Evolutionary conservation across 352 stramenopile genomes (phyloP), one percentile per base, ranked within the genome.

Genomic region (Pythium sp.): DNA sequence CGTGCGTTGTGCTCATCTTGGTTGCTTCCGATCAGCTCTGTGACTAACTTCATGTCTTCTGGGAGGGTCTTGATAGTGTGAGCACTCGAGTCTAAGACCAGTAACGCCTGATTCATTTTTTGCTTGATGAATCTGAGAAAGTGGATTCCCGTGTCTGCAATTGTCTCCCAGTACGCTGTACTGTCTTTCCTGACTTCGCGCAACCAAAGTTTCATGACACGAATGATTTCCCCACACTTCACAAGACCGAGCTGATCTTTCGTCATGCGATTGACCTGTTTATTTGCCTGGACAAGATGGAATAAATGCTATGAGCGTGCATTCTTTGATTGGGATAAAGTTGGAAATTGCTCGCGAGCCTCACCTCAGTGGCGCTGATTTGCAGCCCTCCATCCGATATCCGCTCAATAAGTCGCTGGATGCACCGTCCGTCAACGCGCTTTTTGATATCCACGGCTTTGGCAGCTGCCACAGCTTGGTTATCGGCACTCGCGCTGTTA

Each of bases 201-300:
- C 15, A 83, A 24, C 82, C 80, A 89, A 3, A 36, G 15, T 69
- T 76, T 82, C 68, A 88, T 68, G n/a, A 78, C 55, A 26, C 82
- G 82, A 28, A 87, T 49, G 30, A 89, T 66, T 32, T 91, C 79
- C 32, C 77, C 75, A n/a, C 72, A 80, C 20, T 76, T 79, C 15
- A 80, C 79, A 41, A 77, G 66, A n/a, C 80, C 80, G 15, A 87
- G 72, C 20, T 82, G 68, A 38, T 86, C 78, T 5, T 62, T 51
- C 24, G 66, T 22, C 64, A 90, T 73, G 34, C 76, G 69, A n/a
- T 49, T 3, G 9, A 83, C 22, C 14, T 89, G 65, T 1, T 24
- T 20, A 12, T 80, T 38, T 20, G 81, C 78, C 83, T 90, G n/a
- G n/a, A 15, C 20, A 9, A 53, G 26, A 60, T 51, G 30, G 6